Evolutionary conservation across 768 basidiomycete genomes (phyloP).

Genomic region (Rhizopogon sp.): DNA sequence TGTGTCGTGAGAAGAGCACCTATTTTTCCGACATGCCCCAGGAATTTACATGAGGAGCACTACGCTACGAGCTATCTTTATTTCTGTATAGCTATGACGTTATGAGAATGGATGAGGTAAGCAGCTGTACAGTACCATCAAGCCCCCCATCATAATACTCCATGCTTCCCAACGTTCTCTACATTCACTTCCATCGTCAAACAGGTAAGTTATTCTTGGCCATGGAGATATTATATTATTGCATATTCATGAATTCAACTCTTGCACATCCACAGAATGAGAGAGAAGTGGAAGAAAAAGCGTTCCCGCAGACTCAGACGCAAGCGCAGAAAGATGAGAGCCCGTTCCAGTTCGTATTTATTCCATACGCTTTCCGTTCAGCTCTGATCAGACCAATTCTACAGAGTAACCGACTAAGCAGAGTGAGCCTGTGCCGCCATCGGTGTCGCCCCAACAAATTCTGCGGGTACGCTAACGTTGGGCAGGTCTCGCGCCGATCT

Average conservation of each 20-base stretch:
- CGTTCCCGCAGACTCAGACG: constrained; percentile 88
- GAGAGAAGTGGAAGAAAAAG: constrained; percentile 98
- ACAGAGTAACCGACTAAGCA: constrained; percentile 32
- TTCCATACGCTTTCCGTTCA: background rate
- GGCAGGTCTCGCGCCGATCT: background rate
- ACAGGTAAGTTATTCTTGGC: constrained; percentile 16
- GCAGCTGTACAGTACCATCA: constrained; percentile 30
- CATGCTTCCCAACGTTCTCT: constrained; percentile 8
- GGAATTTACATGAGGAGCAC: background rate
- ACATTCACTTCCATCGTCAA: constrained; percentile 26
- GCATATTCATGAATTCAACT: background rate
- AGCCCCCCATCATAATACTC: constrained; percentile 23
- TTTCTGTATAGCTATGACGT: too few species aligned
- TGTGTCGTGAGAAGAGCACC: too few species aligned
- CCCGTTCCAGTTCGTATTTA: constrained; percentile 76
- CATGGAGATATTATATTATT: too few species aligned
- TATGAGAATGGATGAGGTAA: constrained; percentile 23
- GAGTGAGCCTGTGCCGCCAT: constrained; percentile 24
- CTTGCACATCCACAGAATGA: constrained; percentile 50
- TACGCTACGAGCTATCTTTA: too few species aligned
- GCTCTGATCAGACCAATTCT: background rate
- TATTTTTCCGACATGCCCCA: too few species aligned
- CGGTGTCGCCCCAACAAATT: background rate
- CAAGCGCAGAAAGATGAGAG: constrained; percentile 95
- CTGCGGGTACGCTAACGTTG: constrained; percentile 2